Evolutionary conservation across 495 filamentous ascomycete species (phyloP).

Genomic region (Rhypophila decipiens): DNA sequence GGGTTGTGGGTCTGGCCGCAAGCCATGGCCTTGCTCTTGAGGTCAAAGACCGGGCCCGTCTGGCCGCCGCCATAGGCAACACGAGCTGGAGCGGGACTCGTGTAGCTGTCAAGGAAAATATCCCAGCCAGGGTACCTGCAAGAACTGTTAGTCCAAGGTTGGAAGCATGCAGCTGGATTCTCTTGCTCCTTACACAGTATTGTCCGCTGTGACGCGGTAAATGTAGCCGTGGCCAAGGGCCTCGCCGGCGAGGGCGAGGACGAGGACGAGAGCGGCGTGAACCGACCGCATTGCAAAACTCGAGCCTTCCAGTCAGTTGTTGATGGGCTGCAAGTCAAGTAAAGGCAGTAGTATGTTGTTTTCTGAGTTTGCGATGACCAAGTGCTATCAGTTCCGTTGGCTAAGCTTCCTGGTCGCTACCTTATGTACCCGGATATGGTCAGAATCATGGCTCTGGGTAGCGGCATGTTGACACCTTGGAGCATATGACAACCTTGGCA

Average conservation of each 20-base stretch:
- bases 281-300: neutral
- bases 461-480: too few relatives aligned
- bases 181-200: neutral
- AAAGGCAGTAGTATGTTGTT: too few relatives aligned
- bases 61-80: slow-evolving; percentile 17
- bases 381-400: too few relatives aligned
- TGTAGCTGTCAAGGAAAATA: slow-evolving; percentile 12
- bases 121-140: slow-evolving; percentile 18
- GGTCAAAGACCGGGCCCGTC: slow-evolving; percentile 38
- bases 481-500: too few relatives aligned
- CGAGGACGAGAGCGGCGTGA: neutral
- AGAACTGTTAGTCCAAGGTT: neutral
- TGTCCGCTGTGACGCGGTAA: neutral
- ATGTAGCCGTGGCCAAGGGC: neutral
- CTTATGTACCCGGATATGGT: too few relatives aligned
- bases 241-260: neutral
- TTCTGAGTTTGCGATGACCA: too few relatives aligned
- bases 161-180: too few relatives aligned
- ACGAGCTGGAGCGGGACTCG: slow-evolving; percentile 3
- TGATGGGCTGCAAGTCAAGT: too few relatives aligned
- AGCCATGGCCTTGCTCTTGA: slow-evolving; percentile 47
- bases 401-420: too few relatives aligned
- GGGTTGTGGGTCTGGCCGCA: slow-evolving; percentile 53
- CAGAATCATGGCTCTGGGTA: too few relatives aligned
- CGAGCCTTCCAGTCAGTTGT: too few relatives aligned